phyloP scores from a whole-genome alignment of 2,329 filamentous ascomycete genomes.

The Zopfia rhizophila region DNA sequence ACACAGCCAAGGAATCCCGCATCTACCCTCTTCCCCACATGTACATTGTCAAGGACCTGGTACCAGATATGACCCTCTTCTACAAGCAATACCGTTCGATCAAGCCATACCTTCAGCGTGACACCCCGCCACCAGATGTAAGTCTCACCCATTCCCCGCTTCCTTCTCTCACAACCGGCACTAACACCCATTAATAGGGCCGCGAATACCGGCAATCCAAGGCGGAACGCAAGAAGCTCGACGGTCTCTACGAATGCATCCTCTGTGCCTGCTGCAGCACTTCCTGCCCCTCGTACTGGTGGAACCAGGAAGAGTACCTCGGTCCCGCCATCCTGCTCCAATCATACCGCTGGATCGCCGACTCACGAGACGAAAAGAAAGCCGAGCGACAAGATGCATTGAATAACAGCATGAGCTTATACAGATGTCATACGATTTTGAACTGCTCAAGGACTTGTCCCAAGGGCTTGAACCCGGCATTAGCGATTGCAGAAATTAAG shows the following conservation, averaged over 20 bases:
- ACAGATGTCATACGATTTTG: constrained; percentile 98
- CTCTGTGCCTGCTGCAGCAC: constrained; percentile 99
- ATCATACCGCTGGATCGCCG: constrained; percentile 96
- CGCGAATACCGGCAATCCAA: constrained; percentile 92
- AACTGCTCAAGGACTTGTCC: constrained; percentile 98
- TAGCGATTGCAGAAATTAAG: constrained; percentile 98
- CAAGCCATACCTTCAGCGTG: constrained; percentile 96
- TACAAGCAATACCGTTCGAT: constrained; percentile 99
- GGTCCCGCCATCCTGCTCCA: constrained; percentile 96
- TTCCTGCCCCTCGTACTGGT: constrained; percentile 99
- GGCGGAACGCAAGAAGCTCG: constrained; percentile 94
- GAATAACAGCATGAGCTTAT: constrained; percentile 99
- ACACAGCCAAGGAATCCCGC: constrained; percentile 82
- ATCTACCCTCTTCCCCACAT: constrained; percentile 98
- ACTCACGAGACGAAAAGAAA: constrained; percentile 91
- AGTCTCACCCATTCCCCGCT: constrained; percentile 52
- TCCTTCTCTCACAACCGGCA: constrained; percentile 2
- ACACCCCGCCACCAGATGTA: constrained; percentile 85
- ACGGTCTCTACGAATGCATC: constrained; percentile 99
- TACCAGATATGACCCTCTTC: constrained; percentile 97
- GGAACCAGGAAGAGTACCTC: constrained; percentile 99
- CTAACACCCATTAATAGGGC: constrained; percentile 68
- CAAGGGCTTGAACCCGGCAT: constrained; percentile 96
- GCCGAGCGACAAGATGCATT: constrained; percentile 88
- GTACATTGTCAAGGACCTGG: constrained; percentile 98